Evolutionary conservation across 208 protist genomes (phyloP), one percentile per base, ranked within the genome.

Genomic region (Baffinella frigidus): DNA sequence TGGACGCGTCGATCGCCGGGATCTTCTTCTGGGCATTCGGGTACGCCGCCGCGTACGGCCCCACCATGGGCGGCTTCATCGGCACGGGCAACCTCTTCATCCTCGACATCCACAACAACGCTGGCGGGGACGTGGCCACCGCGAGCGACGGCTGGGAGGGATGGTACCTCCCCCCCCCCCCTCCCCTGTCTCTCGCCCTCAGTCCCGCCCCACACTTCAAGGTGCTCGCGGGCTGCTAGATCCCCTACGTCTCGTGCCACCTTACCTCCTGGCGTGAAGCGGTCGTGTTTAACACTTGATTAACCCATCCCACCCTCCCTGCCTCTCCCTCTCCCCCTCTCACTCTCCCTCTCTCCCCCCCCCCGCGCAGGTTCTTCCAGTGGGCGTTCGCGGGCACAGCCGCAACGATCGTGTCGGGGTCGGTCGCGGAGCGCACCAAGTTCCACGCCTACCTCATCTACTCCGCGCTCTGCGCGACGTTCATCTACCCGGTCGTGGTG

Each of bases 1-100:
- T 80, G 39, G 93, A 95, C 61, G 80, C 81, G 9, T 93, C 51
- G 36, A 9, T 95, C 50, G 93, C 73, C 5, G 89, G 50, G 48
- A 44, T 94, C 90, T 35, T 50, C 93, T 94, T 81, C 41, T 95
- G 93, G 73, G 11, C 93, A 17, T 20, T 93, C 14, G 94, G 93
- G 9, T 95, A 89, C 50, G 94, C 64, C 41, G 30, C 94, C 81
- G 93, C 94, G 14, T 94, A 89, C 45, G 84, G 84, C 43, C 48
- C 0, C 35, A 92, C 81, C 38, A n/a, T 87, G 27, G 93, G 61
- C 35, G 89, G 9, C 24, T 95, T 95, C 81, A 93, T 94, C 61
- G 93, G 93, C 11, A 80, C 1, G 1, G 50, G 5, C 0, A 43
- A 80, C 30, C 89, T 50, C 17, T 17, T 2, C 20, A 50, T 80